A percentile compares a stretch with the other conserved stretches of the same genome.
Conservation (phyloP, 257 asterid species). For the Paulownia fortunei region DNA sequence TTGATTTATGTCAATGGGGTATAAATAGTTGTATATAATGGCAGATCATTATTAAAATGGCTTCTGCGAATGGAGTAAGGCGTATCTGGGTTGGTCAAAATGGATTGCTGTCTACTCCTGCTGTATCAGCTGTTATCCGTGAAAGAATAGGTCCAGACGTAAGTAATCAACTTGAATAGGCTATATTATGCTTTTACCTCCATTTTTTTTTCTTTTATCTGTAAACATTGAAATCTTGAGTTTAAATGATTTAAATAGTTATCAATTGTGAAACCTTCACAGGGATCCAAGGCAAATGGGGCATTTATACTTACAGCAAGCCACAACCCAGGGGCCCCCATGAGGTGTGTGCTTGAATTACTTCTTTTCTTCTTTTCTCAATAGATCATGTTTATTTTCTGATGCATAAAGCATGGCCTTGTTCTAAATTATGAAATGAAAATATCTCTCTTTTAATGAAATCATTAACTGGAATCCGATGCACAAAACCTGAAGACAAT, state of each 20-base stretch:
- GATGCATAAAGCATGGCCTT: constrained; percentile 11
- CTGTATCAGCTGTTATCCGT: constrained; percentile 89
- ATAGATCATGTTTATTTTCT: constrained; percentile 7
- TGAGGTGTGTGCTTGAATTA: constrained; percentile 62
- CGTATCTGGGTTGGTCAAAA: constrained; percentile 98
- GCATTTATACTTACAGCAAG: constrained; percentile 97
- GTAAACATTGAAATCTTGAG: not conserved
- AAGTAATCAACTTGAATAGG: constrained; percentile 43
- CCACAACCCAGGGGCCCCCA: constrained; percentile 99
- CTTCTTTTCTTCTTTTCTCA: constrained; percentile 19
- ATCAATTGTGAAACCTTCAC: constrained; percentile 33
- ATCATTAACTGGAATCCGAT: not conserved
- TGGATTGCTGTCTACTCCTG: constrained; percentile 91
- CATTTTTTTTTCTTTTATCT: not conserved
- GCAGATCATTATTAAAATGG: constrained; percentile 93
- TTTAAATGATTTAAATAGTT: not conserved
- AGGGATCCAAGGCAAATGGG: constrained; percentile 96
- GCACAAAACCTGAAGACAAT: not conserved
- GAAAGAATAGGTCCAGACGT: constrained; percentile 90
- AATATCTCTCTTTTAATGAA: constrained; percentile 12
- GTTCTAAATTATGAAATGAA: not conserved
- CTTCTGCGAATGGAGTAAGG: constrained; percentile 96
- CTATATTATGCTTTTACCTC: constrained; percentile 19
- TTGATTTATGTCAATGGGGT: constrained; percentile 13
- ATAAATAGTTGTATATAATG: constrained; percentile 28